phyloP scores from a whole-genome alignment of 257 asterid genomes.

The Fraxinus americana region DNA sequence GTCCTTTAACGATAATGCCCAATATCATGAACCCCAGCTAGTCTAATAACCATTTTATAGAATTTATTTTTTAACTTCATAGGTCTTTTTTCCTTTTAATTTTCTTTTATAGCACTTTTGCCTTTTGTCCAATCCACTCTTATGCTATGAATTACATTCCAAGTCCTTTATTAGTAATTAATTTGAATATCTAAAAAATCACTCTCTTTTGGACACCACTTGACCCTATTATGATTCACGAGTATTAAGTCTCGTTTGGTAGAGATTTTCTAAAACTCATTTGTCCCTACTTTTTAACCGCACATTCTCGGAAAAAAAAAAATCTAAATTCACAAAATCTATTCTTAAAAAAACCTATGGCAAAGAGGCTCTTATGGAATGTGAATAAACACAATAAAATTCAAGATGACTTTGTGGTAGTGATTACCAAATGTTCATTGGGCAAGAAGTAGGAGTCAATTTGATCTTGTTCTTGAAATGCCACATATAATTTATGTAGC shows the following conservation, averaged over 20 bases:
- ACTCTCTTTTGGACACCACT: neutral
- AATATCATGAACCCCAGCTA: neutral
- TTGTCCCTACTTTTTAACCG: too few species aligned
- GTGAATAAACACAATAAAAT: neutral
- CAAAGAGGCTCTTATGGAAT: neutral
- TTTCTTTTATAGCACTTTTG: too few species aligned
- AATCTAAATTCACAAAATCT: too few species aligned
- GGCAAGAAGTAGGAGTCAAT: neutral
- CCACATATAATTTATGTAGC: neutral
- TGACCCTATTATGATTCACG: neutral
- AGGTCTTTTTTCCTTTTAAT: neutral
- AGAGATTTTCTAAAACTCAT: too few species aligned
- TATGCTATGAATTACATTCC: neutral
- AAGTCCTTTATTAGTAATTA: neutral
- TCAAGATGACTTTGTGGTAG: neutral
- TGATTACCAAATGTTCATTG: neutral
- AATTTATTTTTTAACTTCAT: neutral
- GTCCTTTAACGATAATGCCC: neutral
- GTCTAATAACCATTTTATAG: neutral
- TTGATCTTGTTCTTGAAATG: neutral
- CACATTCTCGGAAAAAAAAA: too few species aligned
- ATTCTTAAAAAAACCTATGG: too few species aligned
- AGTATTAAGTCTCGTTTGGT: too few species aligned
- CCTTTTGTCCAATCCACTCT: neutral
- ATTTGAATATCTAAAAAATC: too few species aligned